Base-by-base conservation (phyloP, 352 stramenopile genomes). In the Globisporangium apiculatum region DNA sequence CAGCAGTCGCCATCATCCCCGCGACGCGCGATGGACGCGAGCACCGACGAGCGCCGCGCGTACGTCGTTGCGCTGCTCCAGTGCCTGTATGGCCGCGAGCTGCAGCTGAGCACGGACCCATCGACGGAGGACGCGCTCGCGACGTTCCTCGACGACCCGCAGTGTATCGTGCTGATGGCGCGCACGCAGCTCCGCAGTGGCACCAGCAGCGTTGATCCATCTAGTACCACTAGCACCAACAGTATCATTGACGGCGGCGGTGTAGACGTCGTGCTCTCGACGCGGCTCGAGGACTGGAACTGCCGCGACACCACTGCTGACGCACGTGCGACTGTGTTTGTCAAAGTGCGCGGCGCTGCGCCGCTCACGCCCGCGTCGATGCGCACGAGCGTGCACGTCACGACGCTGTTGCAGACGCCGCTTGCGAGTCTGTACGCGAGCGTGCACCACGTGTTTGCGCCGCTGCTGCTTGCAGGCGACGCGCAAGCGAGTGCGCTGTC, bases 381-480 rank as follows among this genome's bases (percentile, higher is more conserved):
- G 65, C 72, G 75, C 40, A 77, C 68, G 18, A 87, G 73, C 58
- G 67, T 96, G 15, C 76, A 91, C 41, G 65, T 96, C 36, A 85
- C 79, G 18, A 86, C 79, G 3, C 69, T 88, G 31, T 58, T 75
- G 24, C 77, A 87, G 37, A 84, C 79, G 38, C 86, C 86, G 5
- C 63, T 96, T 43, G 69, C 82, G 53, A 91, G 76, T 66, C 73
- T 96, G 4, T 96, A 91, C 55, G 75, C 91, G 58, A 77, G 65
- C 8, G 68, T 96, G 53, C 79, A 94, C 55, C 74, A 94, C 24
- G 79, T 96, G 43, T 96, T 91, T 48, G 81, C 86, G 6, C 86
- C 86, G 31, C 61, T 91, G 48, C 60, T 96, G 51, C 69, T 96
- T 18, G 55, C 67, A 17, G 77, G 77, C 41, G 75, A 84, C 51